These are phyloP conservation scores for Hymenoscyphus linearis DNA, from an alignment of 2,329 filamentous ascomycete species.

Conservation along the genomic window DNA sequence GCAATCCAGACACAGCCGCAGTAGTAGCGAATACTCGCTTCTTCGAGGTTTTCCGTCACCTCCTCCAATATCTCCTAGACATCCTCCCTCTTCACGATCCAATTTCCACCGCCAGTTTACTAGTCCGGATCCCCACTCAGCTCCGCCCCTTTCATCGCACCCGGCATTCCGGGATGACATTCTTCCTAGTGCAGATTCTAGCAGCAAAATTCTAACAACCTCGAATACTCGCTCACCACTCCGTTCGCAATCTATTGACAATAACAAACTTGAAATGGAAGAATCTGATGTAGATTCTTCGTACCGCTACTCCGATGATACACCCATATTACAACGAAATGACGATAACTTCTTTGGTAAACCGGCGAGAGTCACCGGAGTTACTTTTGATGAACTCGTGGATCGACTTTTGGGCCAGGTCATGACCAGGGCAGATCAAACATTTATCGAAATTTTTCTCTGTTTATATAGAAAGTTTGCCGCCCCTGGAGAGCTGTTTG, in stretches of 20 bases:
- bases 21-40: conserved; percentile 65
- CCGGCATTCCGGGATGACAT: conserved; percentile 29
- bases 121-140: conserved; percentile 27
- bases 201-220: conserved; percentile 9
- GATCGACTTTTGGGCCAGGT: conserved; percentile 80
- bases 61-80: conserved; percentile 33
- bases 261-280: conserved; percentile 39
- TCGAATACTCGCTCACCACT: conserved; percentile 20
- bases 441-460: conserved; percentile 84
- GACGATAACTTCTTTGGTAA: conserved; percentile 57
- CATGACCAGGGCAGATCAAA: conserved; percentile 79
- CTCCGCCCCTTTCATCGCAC: conserved; percentile 30
- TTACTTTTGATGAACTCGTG: conserved; percentile 67
- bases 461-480: conserved; percentile 94
- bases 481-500: conserved; percentile 71
- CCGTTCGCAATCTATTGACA: conserved; percentile 20
- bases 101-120: conserved; percentile 29
- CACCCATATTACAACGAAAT: conserved; percentile 59
- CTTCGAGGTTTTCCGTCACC: conserved; percentile 49
- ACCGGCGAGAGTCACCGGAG: conserved; percentile 46
- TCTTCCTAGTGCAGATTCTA: conserved; percentile 18
- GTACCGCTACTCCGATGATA: conserved; percentile 61
- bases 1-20: conserved; percentile 62
- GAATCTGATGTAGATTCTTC: conserved; percentile 64
- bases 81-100: conserved; percentile 30